Base-by-base conservation (phyloP, 768 basidiomycete genomes). In the Leccinum imitatum region DNA sequence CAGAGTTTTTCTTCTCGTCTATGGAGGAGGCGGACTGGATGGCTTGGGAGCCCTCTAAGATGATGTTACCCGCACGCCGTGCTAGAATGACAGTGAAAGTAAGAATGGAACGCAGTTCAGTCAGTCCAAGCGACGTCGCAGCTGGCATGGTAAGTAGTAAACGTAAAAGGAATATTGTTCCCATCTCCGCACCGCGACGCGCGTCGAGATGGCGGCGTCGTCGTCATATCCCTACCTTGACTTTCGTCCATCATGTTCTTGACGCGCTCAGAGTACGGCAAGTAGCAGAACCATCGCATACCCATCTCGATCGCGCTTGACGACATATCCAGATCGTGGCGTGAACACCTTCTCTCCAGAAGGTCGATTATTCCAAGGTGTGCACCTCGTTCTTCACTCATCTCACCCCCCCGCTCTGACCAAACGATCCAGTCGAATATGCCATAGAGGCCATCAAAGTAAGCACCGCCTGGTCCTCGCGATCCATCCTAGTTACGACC, bases 381-480 rank as follows among this genome's bases (percentile, higher is more conserved):
- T 53, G 78, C 69, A 15, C 6, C n/a, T 19, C 50, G 15, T 19
- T 39, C 54, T 54, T 44, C 52, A 23, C 25, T 15, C 47, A 10
- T 19, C 23, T 48, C 10, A 52, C 30, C 56, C 30, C 14, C 21
- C 14, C 47, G 30, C 19, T 56, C 70, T 73, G 21, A 74, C 41
- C 54, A 21, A 58, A 14, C 37, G 13, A 25, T 35, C 2, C 67
- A 98, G 96, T 99, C 76, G 97, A 99, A 78, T 98, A 98, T 81
- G 97, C 97, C 54, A 99, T 98, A 73, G 97, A 99, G 71, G 97
- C 97, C 8, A 98, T 98, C 76, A 98, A 97, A 78, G 95, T 95
- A 21, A 50, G 58, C 50, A 48, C n/a, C n/a, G 15, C 23, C 3
- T 13, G 2, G 21, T 55, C 41, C 13, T 13, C 23, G 10, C 58